Evolutionary conservation across 1,284 basidiomycete genomes (phyloP).

Genomic region (Papiliotrema nemorosa): DNA sequence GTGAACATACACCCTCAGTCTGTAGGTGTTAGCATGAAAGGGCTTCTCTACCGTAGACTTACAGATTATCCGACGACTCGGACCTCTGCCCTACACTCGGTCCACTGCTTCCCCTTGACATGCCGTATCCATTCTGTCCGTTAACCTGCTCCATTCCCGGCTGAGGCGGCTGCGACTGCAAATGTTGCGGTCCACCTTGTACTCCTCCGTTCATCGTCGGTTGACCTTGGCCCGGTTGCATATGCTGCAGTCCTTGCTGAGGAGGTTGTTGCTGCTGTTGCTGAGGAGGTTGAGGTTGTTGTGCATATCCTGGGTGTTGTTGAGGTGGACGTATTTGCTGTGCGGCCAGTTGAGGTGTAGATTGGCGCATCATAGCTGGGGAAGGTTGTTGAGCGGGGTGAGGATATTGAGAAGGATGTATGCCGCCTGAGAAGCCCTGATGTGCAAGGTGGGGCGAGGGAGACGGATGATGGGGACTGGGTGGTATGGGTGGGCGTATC

Average conservation of each 20-base stretch:
- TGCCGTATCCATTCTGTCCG: conserved; percentile 28
- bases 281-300: conserved; percentile 3
- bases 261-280: conserved; percentile 24
- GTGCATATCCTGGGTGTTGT: conserved; percentile 19
- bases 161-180: conserved; percentile 18
- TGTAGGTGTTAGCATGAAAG: conserved; percentile 16
- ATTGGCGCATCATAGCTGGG: conserved; percentile 21
- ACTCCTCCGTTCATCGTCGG: conserved; percentile 13
- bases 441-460: conserved; percentile 43
- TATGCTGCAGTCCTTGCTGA: conserved; percentile 10
- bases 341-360: conserved; percentile 17
- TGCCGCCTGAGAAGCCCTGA: conserved; percentile 29
- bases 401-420: conserved; percentile 31
- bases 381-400: conserved; percentile 18
- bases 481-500: conserved; percentile 18
- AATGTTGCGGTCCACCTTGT: conserved; percentile 9
- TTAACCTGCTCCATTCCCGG: conserved; percentile 21
- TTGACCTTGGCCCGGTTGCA: conserved; percentile 16
- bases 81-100: conserved; percentile 9
- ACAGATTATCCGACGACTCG: conserved; percentile 37
- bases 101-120: conserved; percentile 32
- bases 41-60: conserved; percentile 14
- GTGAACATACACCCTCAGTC: conserved; percentile 44
- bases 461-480: conserved; percentile 35
- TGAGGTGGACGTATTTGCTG: conserved; percentile 8